Percentiles rank a stretch among this genome's conserved stretches.
These are phyloP conservation scores for Calonectria fujianensis DNA, from an alignment of 2,329 filamentous ascomycete species.

Conservation along the genomic window DNA sequence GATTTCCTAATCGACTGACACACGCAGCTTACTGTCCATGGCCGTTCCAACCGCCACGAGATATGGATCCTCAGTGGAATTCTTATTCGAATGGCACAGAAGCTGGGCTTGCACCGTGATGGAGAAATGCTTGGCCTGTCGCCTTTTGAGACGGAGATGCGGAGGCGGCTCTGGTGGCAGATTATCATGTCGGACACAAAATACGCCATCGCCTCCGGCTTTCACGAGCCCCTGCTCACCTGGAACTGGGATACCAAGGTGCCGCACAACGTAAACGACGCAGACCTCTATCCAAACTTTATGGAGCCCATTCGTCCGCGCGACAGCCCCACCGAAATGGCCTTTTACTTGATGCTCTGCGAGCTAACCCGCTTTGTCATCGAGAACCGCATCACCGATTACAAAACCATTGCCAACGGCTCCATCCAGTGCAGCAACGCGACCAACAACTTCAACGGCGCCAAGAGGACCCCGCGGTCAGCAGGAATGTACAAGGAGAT, in stretches of 20 bases:
- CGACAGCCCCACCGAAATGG: conserved; percentile 37
- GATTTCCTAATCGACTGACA: neutral
- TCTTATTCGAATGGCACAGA: conserved; percentile 36
- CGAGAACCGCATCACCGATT: conserved; percentile 37
- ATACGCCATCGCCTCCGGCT: conserved; percentile 37
- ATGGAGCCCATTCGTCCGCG: conserved; percentile 34
- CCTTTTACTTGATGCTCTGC: conserved; percentile 30
- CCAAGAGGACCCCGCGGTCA: neutral
- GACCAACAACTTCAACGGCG: neutral
- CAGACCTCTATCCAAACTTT: conserved; percentile 37
- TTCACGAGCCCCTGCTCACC: conserved; percentile 36
- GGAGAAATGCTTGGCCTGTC: conserved; percentile 26
- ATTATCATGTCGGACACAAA: conserved; percentile 39
- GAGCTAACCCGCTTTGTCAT: conserved; percentile 30
- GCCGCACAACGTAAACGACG: conserved; percentile 39
- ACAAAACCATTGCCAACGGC: conserved; percentile 24
- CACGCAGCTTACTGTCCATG: conserved; percentile 23
- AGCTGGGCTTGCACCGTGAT: conserved; percentile 32
- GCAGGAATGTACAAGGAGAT: conserved; percentile 10
- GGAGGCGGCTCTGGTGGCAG: conserved; percentile 37
- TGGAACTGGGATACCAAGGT: conserved; percentile 38
- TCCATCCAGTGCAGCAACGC: conserved; percentile 9
- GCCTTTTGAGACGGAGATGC: conserved; percentile 38
- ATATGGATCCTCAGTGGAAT: conserved; percentile 39
- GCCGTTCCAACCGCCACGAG: conserved; percentile 31